phyloP scores from a whole-genome alignment of 768 basidiomycete species.

The Rhizopogon salebrosus region DNA sequence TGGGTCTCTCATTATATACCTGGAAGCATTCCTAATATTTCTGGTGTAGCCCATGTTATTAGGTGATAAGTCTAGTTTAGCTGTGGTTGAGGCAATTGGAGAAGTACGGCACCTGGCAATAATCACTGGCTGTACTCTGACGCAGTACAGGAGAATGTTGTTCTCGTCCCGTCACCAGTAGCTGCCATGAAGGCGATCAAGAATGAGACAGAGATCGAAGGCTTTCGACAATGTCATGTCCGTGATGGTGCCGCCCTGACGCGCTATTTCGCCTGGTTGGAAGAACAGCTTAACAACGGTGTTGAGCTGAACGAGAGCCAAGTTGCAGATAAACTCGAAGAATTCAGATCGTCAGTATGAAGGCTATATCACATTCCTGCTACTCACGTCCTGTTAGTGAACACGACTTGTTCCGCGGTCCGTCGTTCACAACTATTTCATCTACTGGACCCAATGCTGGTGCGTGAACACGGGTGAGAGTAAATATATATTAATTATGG shows the following conservation, averaged over 20 bases:
- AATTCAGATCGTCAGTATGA: conserved; percentile 70
- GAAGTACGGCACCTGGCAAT: conserved; percentile 35
- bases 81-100: conserved; percentile 77
- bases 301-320: conserved; percentile 69
- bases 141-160: conserved; percentile 48
- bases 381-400: conserved; percentile 41
- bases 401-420: conserved; percentile 72
- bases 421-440: conserved; percentile 92
- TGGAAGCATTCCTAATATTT: neutral
- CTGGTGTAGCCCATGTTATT: conserved; percentile 63
- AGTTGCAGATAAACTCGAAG: conserved; percentile 73
- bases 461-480: conserved; percentile 27
- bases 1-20: conserved; percentile 21
- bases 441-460: conserved; percentile 90
- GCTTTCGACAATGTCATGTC: conserved; percentile 85
- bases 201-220: conserved; percentile 76
- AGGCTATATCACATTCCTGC: neutral
- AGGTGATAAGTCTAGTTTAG: conserved; percentile 73
- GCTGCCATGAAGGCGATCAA: conserved; percentile 80
- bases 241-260: conserved; percentile 86
- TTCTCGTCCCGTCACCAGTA: conserved; percentile 64
- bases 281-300: conserved; percentile 68
- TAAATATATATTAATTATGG: neutral
- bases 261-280: conserved; percentile 93
- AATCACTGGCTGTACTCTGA: neutral